Evolutionary conservation across 163 green algal species (phyloP), one percentile per base, ranked within the genome.

Genomic region (Chlamydomonas reinhardtii): DNA sequence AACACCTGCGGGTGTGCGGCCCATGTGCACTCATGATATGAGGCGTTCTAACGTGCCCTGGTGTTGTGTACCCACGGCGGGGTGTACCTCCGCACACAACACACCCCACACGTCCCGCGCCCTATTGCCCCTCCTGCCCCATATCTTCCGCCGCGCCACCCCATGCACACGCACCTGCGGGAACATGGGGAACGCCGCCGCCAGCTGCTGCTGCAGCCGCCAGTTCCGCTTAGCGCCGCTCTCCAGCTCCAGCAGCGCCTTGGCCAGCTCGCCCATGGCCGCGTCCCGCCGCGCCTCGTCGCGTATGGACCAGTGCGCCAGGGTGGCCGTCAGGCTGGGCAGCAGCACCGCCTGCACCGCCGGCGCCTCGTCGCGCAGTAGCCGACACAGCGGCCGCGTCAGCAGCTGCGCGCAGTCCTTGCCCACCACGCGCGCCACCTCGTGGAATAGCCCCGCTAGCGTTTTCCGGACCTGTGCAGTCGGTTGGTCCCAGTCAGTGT

Each of bases 361-460:
- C 32, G 56, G 70, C 37, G 48, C 82, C n/a, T 92, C 86, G 73
- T 97, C 94, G 15, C 89, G 89, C 76, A 97, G 76, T 85, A 97
- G 87, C 16, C 83, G 68, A 34, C 93, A 82, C 74, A 96, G 86
- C 32, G 92, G 89, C 74, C 90, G 89, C 39, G 78, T 90, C 56
- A 94, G 88, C 70, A 92, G 78, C 35, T 59, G 25, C 39, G 84
- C 74, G 65, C 73, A 76, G 74, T 85, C 90, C 22, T 82, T 88
- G 59, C 91, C 92, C 34, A 93, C 79, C 17, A 87, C 73, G 2
- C 59, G n/a, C 3, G 90, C 88, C 24, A 95, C 84, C 16, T 94
- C 91, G 14, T 90, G 85, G 12, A 97, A 87, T 19, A 89, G 73
- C 20, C 37, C 24, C 2, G 92, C 94, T 16, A 96, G 80, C 20